Percentiles rank a stretch among this genome's conserved stretches.
These are phyloP conservation scores for Rhodomyrtus psidioides DNA, from an alignment of 441 rosid species.

Conservation along the genomic window DNA sequence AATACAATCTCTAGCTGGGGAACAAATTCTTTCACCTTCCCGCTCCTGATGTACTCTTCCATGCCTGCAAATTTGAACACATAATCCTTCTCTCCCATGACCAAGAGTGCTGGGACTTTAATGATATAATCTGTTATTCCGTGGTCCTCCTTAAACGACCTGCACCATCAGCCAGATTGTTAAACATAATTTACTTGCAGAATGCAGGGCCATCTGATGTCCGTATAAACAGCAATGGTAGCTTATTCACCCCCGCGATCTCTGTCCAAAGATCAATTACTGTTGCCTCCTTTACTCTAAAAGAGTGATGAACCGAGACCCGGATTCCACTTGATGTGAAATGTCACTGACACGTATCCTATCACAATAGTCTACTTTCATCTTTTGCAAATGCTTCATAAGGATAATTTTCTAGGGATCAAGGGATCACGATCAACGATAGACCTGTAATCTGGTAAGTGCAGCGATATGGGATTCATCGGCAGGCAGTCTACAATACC, in stretches of 20 bases:
- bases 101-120: slow-evolving; percentile 20
- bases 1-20: slow-evolving; percentile 9
- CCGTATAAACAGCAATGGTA: not conserved
- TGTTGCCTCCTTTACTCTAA: not conserved
- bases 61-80: slow-evolving; percentile 24
- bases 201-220: not conserved
- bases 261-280: not conserved
- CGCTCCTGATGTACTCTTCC: slow-evolving; percentile 14
- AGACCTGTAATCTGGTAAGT: not conserved
- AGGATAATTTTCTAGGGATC: not conserved
- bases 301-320: not conserved
- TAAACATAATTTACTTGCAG: not conserved
- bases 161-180: not conserved
- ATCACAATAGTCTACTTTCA: not conserved
- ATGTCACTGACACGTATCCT: not conserved
- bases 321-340: not conserved
- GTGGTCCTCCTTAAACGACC: slow-evolving; percentile 2
- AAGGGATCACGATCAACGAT: not conserved
- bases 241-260: not conserved
- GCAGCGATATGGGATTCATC: not conserved
- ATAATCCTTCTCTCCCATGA: slow-evolving; percentile 30
- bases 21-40: slow-evolving; percentile 8
- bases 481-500: not conserved
- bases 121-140: slow-evolving; percentile 12
- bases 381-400: not conserved